phyloP scores from a whole-genome alignment of 1,139 yeast species.

The Candida sp. region DNA sequence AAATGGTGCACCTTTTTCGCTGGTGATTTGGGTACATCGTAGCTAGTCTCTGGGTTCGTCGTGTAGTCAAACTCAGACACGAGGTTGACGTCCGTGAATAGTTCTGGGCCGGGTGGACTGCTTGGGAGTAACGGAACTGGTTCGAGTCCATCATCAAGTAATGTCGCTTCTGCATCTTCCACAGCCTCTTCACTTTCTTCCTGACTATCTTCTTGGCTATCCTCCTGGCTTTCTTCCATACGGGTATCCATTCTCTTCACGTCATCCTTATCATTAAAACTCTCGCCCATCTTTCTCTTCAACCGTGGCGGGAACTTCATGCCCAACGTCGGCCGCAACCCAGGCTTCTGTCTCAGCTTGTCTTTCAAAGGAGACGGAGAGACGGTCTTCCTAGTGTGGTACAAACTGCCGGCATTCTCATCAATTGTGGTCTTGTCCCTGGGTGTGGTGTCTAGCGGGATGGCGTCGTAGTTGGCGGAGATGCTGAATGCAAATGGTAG shows the following conservation, averaged over 20 bases:
- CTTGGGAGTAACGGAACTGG: slow-evolving; percentile 28
- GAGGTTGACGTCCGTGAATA: slow-evolving; percentile 19
- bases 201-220: slow-evolving; percentile 14
- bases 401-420: slow-evolving; percentile 42
- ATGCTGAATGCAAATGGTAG: slow-evolving; percentile 50
- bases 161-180: slow-evolving; percentile 20
- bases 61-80: slow-evolving; percentile 32
- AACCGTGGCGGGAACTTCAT: slow-evolving; percentile 44
- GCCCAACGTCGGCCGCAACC: slow-evolving; percentile 37
- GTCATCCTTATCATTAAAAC: slow-evolving; percentile 51
- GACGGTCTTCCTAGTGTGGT: slow-evolving; percentile 32
- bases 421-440: slow-evolving; percentile 37
- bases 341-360: slow-evolving; percentile 3
- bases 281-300: slow-evolving; percentile 50
- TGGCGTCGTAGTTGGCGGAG: slow-evolving; percentile 27
- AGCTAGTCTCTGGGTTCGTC: slow-evolving; percentile 21
- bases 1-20: slow-evolving; percentile 9
- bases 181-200: slow-evolving; percentile 6
- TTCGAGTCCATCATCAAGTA: slow-evolving; percentile 15
- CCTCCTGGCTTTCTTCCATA: slow-evolving; percentile 11
- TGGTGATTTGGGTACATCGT: slow-evolving; percentile 33
- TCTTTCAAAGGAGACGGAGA: slow-evolving; percentile 7
- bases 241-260: slow-evolving; percentile 37
- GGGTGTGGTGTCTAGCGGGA: slow-evolving; percentile 38
- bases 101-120: slow-evolving; percentile 26